A percentile compares a stretch with the other conserved stretches of the same genome.
Evolutionary conservation across 2,329 filamentous ascomycete species (phyloP).

Genomic region (Magnaporthiopsis poae): DNA sequence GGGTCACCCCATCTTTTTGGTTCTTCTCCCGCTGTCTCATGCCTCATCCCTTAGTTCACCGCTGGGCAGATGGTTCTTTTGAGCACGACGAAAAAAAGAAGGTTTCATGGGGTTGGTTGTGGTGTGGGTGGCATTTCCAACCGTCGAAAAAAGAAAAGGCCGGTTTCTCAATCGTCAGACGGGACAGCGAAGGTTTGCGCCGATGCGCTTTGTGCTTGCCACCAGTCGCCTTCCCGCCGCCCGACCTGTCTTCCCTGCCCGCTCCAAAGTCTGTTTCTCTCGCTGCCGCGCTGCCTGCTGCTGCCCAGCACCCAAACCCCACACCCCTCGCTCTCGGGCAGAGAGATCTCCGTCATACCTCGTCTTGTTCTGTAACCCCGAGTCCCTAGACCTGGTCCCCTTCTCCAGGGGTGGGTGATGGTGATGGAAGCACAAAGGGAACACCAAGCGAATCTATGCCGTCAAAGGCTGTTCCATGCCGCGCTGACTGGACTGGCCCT

Average conservation of each 20-base stretch:
- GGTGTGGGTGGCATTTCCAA: constrained; percentile 1
- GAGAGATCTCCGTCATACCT: background rate
- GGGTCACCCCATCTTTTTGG: background rate
- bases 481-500: background rate
- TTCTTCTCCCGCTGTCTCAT: background rate
- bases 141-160: background rate
- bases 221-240: background rate
- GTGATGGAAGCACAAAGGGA: background rate
- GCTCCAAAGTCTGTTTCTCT: background rate
- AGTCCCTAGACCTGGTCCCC: background rate
- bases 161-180: background rate
- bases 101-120: constrained; percentile 1
- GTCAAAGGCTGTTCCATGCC: background rate
- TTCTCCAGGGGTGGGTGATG: background rate
- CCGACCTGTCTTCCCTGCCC: background rate
- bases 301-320: too few species aligned
- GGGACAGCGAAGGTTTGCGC: background rate
- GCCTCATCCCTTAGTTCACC: background rate
- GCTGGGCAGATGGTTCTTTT: background rate
- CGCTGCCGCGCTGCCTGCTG: background rate
- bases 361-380: background rate
- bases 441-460: background rate
- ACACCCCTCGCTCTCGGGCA: background rate
- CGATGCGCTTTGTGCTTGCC: background rate
- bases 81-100: background rate